Percentiles rank a stretch among this genome's conserved stretches.
Conservation (phyloP, 495 filamentous ascomycete genomes). For the Staphylotrichum tortipilum region DNA sequence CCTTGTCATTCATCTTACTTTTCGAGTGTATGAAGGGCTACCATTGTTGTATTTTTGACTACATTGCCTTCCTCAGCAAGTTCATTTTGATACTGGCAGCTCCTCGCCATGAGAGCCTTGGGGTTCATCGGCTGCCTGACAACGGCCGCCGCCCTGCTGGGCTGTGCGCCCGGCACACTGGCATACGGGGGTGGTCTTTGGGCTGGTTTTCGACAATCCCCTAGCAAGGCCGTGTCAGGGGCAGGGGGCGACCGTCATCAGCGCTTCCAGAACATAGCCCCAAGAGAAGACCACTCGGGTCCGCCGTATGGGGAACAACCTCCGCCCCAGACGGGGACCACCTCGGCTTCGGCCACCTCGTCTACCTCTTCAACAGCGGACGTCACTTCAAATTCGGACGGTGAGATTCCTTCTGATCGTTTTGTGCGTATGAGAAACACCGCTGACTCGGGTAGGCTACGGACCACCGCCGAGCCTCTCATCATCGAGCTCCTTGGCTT, state of each 20-base stretch:
- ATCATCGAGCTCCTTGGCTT: not conserved
- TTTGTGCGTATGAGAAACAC: too few relatives aligned
- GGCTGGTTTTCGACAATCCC: slow-evolving; percentile 17
- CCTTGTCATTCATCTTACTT: not conserved
- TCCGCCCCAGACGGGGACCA: slow-evolving; percentile 13
- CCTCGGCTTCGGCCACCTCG: not conserved
- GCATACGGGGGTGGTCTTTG: slow-evolving; percentile 24
- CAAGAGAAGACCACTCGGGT: slow-evolving; percentile 25
- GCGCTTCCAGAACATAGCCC: slow-evolving; percentile 1
- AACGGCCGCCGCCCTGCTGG: slow-evolving; percentile 27
- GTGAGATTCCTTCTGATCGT: too few relatives aligned
- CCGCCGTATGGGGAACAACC: slow-evolving; percentile 38
- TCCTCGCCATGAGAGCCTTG: slow-evolving; percentile 30
- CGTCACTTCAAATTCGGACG: not conserved
- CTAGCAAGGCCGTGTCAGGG: slow-evolving; percentile 3
- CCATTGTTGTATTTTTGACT: not conserved
- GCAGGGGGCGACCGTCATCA: not conserved
- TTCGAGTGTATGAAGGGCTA: not conserved
- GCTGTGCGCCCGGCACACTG: slow-evolving; percentile 16
- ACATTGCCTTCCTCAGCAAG: not conserved
- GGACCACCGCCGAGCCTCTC: not conserved
- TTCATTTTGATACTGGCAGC: not conserved
- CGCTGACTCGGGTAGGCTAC: slow-evolving; percentile 1
- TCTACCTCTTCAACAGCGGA: not conserved
- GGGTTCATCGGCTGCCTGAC: slow-evolving; percentile 26